Base-by-base conservation (phyloP, 345 rosid species). In the Arabidopsis suecica region DNA sequence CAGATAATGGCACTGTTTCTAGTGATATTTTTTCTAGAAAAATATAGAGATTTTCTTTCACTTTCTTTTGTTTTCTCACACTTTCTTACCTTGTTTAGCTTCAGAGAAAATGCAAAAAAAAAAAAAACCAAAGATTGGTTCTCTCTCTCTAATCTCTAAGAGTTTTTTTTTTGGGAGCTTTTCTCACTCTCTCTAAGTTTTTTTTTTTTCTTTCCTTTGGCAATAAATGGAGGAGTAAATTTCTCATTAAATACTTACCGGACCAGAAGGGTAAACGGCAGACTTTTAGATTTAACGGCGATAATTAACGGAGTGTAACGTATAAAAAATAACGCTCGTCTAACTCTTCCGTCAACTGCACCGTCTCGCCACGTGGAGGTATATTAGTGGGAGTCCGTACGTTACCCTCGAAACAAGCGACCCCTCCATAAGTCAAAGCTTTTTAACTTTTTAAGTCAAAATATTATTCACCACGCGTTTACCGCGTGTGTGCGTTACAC, bases 161-260 rank as follows among this genome's bases (percentile, higher is more conserved):
- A 74, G 62, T 33, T 56, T 81, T 9, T 48, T 48, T 48, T 48
- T 34, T 74, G 65, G n/a, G 74, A 34, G 74, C 34, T 77, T 53
- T 65, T 60, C 49, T 49, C 48, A 37, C 57, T 58, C 56, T 66
- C 71, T 49, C 49, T 50, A n/a, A 66, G 18, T 14, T 28, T 71
- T 50, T 72, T 71, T 50, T 72, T 65, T 18, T 37, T 74, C 7
- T 53, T 22, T 36, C 57, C 56, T 20, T 58, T 45, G 18, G 86
- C 82, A 76, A 86, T 86, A 86, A 89, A 85, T 86, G 72, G 72
- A 54, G 78, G 25, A 62, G 81, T 83, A 80, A 80, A 85, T 71
- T 80, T 72, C 55, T 59, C 76, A 78, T 71, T 78, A 78, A 78
- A 61, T 50, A 69, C 75, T 81, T 71, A 77, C 84, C 85, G 82